Evolutionary conservation across 495 filamentous ascomycete genomes (phyloP).

Genomic region (Talaromyces liani): DNA sequence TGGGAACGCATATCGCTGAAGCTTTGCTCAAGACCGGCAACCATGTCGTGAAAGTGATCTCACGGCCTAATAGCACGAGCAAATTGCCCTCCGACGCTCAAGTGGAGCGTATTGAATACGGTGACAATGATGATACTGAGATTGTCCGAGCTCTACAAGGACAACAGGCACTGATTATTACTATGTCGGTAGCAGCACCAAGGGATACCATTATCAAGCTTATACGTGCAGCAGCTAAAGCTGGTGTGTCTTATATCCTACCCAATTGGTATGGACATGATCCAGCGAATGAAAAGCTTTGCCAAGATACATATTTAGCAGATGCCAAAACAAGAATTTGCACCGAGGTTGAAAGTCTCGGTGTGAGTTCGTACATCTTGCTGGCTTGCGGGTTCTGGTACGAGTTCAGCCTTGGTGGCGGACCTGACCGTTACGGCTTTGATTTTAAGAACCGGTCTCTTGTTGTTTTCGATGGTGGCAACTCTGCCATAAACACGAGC

Average conservation of each 20-base stretch:
- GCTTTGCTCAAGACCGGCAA: conserved; percentile 40
- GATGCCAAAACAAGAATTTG: conserved; percentile 8
- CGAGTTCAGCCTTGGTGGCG: conserved; percentile 35
- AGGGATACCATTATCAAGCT: conserved; percentile 37
- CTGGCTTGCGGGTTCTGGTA: conserved; percentile 47
- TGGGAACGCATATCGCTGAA: conserved; percentile 47
- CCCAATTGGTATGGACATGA: conserved; percentile 52
- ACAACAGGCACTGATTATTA: conserved; percentile 54
- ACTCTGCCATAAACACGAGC: conserved; percentile 26
- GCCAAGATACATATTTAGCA: conserved; percentile 22
- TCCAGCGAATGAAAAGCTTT: conserved; percentile 22
- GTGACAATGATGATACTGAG: conserved; percentile 21
- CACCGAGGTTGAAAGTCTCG: conserved; percentile 34
- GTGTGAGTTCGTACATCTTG: conserved; percentile 39
- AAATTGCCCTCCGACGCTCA: conserved; percentile 34
- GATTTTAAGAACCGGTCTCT: conserved; percentile 29
- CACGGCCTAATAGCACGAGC: conserved; percentile 33
- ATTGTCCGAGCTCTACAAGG: conserved; percentile 40
- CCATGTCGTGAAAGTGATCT: conserved; percentile 46
- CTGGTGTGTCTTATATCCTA: conserved; percentile 52
- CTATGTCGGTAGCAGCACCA: conserved; percentile 33
- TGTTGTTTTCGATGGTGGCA: conserved; percentile 43
- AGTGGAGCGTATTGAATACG: conserved; percentile 38
- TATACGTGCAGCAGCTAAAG: conserved; percentile 51
- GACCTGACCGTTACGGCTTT: conserved; percentile 31